Percentiles rank a stretch among this genome's conserved stretches.
phyloP scores from a whole-genome alignment of 345 rosid species.

The Noccaea bulbosa region DNA sequence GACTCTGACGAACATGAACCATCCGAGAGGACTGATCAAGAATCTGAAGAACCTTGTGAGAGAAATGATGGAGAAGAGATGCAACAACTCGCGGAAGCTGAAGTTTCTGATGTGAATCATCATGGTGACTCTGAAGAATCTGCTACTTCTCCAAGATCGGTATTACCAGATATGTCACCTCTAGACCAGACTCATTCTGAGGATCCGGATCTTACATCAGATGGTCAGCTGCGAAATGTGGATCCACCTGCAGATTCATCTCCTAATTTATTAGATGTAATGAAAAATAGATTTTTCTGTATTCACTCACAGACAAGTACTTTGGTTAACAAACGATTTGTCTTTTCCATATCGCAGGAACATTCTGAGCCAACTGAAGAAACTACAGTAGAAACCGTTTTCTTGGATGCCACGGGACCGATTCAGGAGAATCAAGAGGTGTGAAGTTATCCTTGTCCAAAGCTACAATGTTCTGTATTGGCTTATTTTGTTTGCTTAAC shows the following conservation, averaged over 20 bases:
- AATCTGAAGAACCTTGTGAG: constrained; percentile 35
- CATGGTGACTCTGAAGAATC: constrained; percentile 43
- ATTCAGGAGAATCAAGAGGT: constrained; percentile 35
- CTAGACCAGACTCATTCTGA: constrained; percentile 37
- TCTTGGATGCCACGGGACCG: constrained; percentile 1
- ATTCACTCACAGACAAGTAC: constrained; percentile 11
- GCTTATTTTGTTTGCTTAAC: constrained; percentile 29
- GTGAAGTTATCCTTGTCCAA: neutral
- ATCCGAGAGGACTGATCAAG: constrained; percentile 41
- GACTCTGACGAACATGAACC: constrained; percentile 41
- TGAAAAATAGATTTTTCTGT: neutral
- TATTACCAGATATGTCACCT: constrained; percentile 43
- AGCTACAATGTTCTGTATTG: constrained; percentile 5
- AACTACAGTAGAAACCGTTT: neutral
- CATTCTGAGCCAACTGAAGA: constrained; percentile 27
- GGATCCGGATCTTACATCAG: constrained; percentile 33
- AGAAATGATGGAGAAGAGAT: constrained; percentile 33
- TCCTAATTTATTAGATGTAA: constrained; percentile 32
- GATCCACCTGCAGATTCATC: constrained; percentile 25
- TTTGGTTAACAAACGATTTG: neutral
- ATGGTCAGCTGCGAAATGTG: constrained; percentile 33
- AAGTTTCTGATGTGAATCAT: constrained; percentile 35
- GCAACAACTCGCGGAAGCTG: constrained; percentile 39
- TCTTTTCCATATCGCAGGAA: constrained; percentile 4
- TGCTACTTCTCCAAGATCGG: constrained; percentile 55